phyloP scores from a whole-genome alignment of 345 rosid genomes.

The Ceriops zippeliana region DNA sequence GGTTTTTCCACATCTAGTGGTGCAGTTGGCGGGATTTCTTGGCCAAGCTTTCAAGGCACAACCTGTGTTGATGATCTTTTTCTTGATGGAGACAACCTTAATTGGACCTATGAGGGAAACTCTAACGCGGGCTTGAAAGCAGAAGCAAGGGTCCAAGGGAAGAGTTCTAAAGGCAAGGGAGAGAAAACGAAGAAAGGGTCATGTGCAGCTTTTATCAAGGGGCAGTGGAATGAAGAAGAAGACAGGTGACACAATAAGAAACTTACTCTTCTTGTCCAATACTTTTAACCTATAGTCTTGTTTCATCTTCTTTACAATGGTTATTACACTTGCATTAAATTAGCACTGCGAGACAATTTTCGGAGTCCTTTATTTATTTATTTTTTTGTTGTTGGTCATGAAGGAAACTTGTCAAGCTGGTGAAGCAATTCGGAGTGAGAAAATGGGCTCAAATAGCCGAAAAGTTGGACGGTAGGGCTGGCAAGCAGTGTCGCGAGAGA shows the following conservation, averaged over 20 bases:
- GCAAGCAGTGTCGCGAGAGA: slow-evolving; percentile 96
- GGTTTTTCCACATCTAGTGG: slow-evolving; percentile 20
- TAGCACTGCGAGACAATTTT: not conserved
- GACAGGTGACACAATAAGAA: slow-evolving; percentile 49
- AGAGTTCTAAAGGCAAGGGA: slow-evolving; percentile 20
- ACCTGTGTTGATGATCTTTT: slow-evolving; percentile 33
- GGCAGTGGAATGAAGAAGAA: slow-evolving; percentile 96
- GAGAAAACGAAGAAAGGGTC: slow-evolving; percentile 49
- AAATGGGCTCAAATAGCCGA: slow-evolving; percentile 94
- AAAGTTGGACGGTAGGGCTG: slow-evolving; percentile 73
- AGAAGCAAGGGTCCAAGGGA: slow-evolving; percentile 19
- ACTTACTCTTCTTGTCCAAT: not conserved
- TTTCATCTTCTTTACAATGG: not conserved
- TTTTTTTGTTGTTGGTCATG: slow-evolving; percentile 10
- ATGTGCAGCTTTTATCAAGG: slow-evolving; percentile 62
- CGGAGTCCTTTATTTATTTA: not conserved
- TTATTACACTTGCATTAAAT: not conserved
- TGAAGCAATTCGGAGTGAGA: slow-evolving; percentile 72
- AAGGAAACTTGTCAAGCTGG: slow-evolving; percentile 74
- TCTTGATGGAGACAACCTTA: slow-evolving; percentile 17
- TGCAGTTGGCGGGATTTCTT: slow-evolving; percentile 17
- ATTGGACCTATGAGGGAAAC: slow-evolving; percentile 28
- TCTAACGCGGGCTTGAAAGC: slow-evolving; percentile 24
- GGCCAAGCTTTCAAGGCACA: slow-evolving; percentile 33
- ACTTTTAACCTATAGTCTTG: not conserved